phyloP scores from a whole-genome alignment of 768 basidiomycete genomes.

The Calocybe indica region DNA sequence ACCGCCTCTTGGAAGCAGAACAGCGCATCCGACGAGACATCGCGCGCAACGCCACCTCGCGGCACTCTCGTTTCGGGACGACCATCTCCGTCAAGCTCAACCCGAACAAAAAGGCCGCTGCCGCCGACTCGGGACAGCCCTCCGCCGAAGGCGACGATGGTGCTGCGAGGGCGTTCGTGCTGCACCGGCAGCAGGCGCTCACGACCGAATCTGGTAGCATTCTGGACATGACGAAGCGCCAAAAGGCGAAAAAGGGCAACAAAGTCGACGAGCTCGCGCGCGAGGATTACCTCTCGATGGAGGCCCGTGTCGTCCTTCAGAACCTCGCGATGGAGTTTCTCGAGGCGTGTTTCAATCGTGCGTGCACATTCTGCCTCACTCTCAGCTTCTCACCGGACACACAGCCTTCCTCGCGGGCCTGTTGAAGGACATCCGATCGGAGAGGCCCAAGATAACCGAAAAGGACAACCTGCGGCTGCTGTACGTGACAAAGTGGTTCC shows the following conservation, averaged over 20 bases:
- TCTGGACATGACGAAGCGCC: slow-evolving; percentile 66
- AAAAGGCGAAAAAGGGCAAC: slow-evolving; percentile 51
- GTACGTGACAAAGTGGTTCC: slow-evolving; percentile 85
- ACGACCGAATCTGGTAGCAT: slow-evolving; percentile 59
- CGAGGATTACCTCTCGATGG: slow-evolving; percentile 61
- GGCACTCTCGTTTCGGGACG: slow-evolving; percentile 96
- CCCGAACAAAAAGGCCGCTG: slow-evolving; percentile 36
- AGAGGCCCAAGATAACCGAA: slow-evolving; percentile 89
- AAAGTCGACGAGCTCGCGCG: slow-evolving; percentile 63
- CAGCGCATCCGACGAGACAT: slow-evolving; percentile 53
- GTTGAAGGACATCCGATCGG: slow-evolving; percentile 89
- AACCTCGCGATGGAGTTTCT: slow-evolving; percentile 69
- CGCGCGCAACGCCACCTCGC: slow-evolving; percentile 52
- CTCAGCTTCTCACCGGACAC: slow-evolving; percentile 4
- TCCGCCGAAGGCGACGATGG: slow-evolving; percentile 6
- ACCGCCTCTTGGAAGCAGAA: slow-evolving; percentile 75
- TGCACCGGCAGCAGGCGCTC: slow-evolving; percentile 84
- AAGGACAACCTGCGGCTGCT: slow-evolving; percentile 90
- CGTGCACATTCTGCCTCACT: slow-evolving; percentile 25
- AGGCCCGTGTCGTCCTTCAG: slow-evolving; percentile 62
- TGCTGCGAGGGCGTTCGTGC: slow-evolving; percentile 53
- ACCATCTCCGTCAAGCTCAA: slow-evolving; percentile 80
- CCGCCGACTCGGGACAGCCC: slow-evolving; percentile 2
- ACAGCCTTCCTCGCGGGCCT: slow-evolving; percentile 81
- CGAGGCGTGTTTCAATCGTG: slow-evolving; percentile 85